phyloP scores from a whole-genome alignment of 768 basidiomycete genomes.

The Guyanaporus albipodus region DNA sequence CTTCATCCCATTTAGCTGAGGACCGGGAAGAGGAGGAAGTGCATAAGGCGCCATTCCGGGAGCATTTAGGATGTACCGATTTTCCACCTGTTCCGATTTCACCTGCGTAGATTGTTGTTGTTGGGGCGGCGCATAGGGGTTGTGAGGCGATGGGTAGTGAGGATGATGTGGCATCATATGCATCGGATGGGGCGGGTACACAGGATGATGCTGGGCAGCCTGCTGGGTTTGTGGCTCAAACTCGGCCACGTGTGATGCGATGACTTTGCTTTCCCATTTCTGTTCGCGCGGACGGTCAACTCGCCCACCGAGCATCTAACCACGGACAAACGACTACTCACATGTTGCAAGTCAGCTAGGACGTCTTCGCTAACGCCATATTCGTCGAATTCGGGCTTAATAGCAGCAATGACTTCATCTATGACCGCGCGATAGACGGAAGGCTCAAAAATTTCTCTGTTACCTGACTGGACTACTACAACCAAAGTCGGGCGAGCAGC shows the following conservation, averaged over 20 bases:
- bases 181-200: slow-evolving; percentile 59
- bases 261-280: slow-evolving; percentile 97
- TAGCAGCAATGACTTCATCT: slow-evolving; percentile 87
- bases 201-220: slow-evolving; percentile 44
- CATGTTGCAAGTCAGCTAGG: slow-evolving; percentile 81
- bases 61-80: slow-evolving; percentile 56
- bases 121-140: slow-evolving; percentile 45
- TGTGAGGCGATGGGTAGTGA: slow-evolving; percentile 50
- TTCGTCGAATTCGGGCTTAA: slow-evolving; percentile 95
- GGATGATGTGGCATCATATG: slow-evolving; percentile 54
- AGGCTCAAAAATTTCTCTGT: slow-evolving; percentile 70
- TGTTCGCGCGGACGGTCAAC: slow-evolving; percentile 31
- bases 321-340: slow-evolving; percentile 42
- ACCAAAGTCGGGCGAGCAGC: slow-evolving; percentile 64
- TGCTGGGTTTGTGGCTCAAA: slow-evolving; percentile 64
- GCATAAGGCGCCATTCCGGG: slow-evolving; percentile 45
- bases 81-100: slow-evolving; percentile 73
- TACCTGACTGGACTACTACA: slow-evolving; percentile 52
- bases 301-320: slow-evolving; percentile 5
- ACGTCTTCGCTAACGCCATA: slow-evolving; percentile 93
- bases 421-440: slow-evolving; percentile 89
- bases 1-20: slow-evolving; percentile 54
- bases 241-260: slow-evolving; percentile 92
- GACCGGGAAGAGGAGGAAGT: slow-evolving; percentile 61
- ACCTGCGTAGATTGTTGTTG: slow-evolving; percentile 43